Evolutionary conservation across 2,329 filamentous ascomycete species (phyloP).

Genomic region (Colletotrichum caudatum): DNA sequence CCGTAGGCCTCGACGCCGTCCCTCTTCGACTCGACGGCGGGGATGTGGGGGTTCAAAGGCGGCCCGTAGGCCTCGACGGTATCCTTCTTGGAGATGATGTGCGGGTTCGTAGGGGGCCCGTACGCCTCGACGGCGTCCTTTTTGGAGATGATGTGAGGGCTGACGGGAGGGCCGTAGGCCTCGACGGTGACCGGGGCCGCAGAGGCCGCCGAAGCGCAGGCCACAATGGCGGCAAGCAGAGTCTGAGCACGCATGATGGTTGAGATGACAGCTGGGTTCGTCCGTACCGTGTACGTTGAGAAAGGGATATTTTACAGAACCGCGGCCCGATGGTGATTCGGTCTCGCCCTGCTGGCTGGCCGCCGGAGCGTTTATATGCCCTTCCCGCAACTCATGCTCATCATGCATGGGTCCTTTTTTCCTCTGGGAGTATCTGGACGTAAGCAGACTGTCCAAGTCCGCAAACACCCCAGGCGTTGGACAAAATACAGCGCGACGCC

Average conservation of each 20-base stretch:
- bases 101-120: constrained; percentile 24
- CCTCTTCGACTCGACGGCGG: constrained; percentile 5
- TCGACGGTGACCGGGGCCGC: constrained; percentile 21
- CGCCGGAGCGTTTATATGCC: constrained; percentile 4
- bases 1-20: constrained; percentile 31
- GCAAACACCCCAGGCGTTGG: constrained; percentile 3
- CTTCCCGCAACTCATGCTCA: no score
- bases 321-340: not conserved
- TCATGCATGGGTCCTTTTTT: no score
- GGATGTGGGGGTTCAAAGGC: constrained; percentile 30
- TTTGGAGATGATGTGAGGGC: constrained; percentile 22
- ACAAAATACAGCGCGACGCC: not conserved
- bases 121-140: constrained; percentile 24
- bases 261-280: not conserved
- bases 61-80: constrained; percentile 28
- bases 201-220: constrained; percentile 18
- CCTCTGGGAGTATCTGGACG: not conserved
- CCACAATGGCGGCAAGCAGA: constrained; percentile 25
- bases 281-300: not conserved
- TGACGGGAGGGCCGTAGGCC: constrained; percentile 28
- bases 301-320: no score
- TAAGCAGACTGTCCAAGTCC: not conserved
- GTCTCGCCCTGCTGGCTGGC: not conserved
- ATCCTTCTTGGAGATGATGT: constrained; percentile 24
- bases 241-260: constrained; percentile 22